phyloP scores from a whole-genome alignment of 2,329 filamentous ascomycete species.

The Pseudogymnoascus destructans region DNA sequence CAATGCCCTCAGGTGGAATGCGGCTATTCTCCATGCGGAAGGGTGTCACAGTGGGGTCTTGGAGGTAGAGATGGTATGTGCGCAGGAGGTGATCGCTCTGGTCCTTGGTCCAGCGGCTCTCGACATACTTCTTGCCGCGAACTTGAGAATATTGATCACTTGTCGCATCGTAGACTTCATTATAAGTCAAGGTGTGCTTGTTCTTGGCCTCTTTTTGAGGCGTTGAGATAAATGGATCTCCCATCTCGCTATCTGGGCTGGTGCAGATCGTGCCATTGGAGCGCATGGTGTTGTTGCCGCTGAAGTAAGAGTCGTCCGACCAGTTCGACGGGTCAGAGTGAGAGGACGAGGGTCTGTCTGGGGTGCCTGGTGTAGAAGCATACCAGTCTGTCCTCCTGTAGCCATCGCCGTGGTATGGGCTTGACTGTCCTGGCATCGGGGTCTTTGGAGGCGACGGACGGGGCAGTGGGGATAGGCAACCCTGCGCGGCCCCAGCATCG shows the following conservation, averaged over 20 bases:
- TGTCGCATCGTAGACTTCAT: background rate
- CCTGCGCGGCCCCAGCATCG: constrained; percentile 16
- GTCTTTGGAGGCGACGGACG: constrained; percentile 42
- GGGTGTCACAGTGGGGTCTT: constrained; percentile 54
- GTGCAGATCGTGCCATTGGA: constrained; percentile 44
- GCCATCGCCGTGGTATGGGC: constrained; percentile 12
- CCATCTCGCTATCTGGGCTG: constrained; percentile 35
- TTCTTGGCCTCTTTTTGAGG: background rate
- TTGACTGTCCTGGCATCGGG: constrained; percentile 31
- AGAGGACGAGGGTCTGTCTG: constrained; percentile 20
- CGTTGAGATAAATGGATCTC: constrained; percentile 24
- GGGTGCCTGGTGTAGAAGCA: constrained; percentile 16
- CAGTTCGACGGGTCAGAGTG: constrained; percentile 34
- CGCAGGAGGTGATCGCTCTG: constrained; percentile 56
- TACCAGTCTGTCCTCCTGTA: constrained; percentile 23
- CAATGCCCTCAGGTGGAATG: constrained; percentile 52
- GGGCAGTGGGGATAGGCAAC: constrained; percentile 18
- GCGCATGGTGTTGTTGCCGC: constrained; percentile 43
- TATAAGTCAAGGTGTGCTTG: background rate
- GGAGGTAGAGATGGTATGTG: constrained; percentile 50
- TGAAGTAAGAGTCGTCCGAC: constrained; percentile 43
- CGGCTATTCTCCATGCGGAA: constrained; percentile 50
- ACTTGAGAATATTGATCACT: constrained; percentile 12
- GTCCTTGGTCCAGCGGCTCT: constrained; percentile 48
- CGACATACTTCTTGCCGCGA: constrained; percentile 22